Conservation (phyloP, 1,139 yeast genomes). For the Tardiomyces blankii region DNA sequence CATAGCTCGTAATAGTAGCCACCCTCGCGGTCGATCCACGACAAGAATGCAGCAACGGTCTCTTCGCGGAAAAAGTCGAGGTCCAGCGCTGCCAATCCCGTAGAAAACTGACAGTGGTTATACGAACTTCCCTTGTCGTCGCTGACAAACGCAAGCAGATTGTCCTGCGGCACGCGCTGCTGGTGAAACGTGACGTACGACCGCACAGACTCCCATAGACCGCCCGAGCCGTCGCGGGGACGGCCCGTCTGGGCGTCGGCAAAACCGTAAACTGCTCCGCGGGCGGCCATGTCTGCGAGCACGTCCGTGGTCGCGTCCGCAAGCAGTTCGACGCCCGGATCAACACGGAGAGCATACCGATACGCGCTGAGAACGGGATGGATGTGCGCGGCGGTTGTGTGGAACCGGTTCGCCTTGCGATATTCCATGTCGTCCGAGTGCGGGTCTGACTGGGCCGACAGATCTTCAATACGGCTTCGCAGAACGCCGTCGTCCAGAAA, state of each 20-base stretch:
- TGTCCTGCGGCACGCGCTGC: neutral
- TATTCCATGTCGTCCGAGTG: neutral
- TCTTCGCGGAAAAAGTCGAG: conserved; percentile 65
- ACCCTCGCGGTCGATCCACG: conserved; percentile 52
- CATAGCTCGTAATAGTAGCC: conserved; percentile 77
- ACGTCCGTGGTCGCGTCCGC: neutral
- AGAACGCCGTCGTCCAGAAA: neutral
- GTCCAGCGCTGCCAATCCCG: conserved; percentile 68
- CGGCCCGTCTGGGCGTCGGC: neutral
- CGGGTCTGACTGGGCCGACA: neutral
- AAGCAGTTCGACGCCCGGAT: neutral
- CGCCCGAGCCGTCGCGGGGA: neutral
- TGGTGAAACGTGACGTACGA: neutral
- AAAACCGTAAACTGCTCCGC: neutral
- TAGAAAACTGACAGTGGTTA: conserved; percentile 81
- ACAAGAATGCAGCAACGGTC: conserved; percentile 45
- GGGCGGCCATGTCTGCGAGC: neutral
- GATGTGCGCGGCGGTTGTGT: neutral
- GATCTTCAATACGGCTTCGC: neutral
- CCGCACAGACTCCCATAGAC: neutral
- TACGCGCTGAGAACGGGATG: neutral
- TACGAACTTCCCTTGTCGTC: conserved; percentile 47
- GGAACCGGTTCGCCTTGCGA: neutral
- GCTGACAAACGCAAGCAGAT: conserved; percentile 1
- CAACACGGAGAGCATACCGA: neutral